phyloP scores from a whole-genome alignment of 1,284 basidiomycete genomes.

The Cutaneotrichosporon curvatum region DNA sequence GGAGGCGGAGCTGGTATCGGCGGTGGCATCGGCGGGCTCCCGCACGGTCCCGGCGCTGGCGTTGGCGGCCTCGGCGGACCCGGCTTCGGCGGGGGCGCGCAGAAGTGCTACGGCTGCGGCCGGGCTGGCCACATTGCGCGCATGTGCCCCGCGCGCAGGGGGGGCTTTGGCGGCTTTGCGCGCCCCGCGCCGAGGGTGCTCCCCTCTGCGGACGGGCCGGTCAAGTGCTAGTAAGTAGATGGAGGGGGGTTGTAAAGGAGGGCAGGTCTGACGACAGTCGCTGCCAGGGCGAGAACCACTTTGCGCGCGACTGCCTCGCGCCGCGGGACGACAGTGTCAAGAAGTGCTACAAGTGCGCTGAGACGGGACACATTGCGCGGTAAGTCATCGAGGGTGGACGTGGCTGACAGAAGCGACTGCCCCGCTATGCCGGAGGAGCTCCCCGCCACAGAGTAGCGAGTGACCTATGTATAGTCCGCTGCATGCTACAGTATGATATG shows the following conservation, averaged over 20 bases:
- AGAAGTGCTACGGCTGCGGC: conserved; percentile 55
- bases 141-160: conserved; percentile 24
- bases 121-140: conserved; percentile 40
- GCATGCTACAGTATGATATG: neutral
- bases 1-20: conserved; percentile 20
- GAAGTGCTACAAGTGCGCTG: conserved; percentile 46
- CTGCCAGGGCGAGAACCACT: conserved; percentile 45
- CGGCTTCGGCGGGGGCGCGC: neutral
- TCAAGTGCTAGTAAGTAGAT: conserved; percentile 42
- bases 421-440: neutral
- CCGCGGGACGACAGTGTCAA: conserved; percentile 40
- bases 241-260: neutral
- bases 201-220: conserved; percentile 35
- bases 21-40: conserved; percentile 48
- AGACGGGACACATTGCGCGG: conserved; percentile 43
- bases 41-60: conserved; percentile 54
- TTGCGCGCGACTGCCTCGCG: conserved; percentile 45
- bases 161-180: conserved; percentile 14
- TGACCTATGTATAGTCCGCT: neutral
- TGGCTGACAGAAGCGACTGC: conserved; percentile 5
- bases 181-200: conserved; percentile 6
- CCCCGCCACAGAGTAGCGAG: neutral
- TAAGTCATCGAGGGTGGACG: conserved; percentile 5
- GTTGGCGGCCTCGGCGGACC: conserved; percentile 9
- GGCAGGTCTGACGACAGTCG: conserved; percentile 24